phyloP scores from a whole-genome alignment of 2,329 filamentous ascomycete genomes.

The Akanthomyces muscarius region DNA sequence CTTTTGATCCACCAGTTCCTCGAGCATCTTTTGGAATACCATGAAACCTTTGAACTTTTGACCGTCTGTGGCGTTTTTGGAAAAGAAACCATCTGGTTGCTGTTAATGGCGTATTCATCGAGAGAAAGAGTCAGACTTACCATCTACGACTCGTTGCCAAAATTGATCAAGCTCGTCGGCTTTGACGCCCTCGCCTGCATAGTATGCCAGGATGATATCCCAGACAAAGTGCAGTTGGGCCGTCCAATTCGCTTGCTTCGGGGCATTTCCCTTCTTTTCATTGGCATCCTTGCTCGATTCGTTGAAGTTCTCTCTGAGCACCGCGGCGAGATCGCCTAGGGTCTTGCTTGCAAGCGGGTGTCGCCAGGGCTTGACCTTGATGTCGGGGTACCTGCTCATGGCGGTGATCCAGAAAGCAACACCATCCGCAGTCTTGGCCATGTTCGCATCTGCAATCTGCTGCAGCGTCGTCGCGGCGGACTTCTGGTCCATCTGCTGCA shows the following conservation, averaged over 20 bases:
- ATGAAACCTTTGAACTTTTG: slow-evolving; percentile 91
- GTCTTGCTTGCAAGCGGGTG: slow-evolving; percentile 70
- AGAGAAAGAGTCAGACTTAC: slow-evolving; percentile 46
- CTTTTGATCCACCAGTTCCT: slow-evolving; percentile 44
- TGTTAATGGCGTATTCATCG: slow-evolving; percentile 23
- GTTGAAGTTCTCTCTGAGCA: slow-evolving; percentile 71
- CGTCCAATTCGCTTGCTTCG: slow-evolving; percentile 70
- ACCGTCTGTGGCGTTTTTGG: slow-evolving; percentile 74
- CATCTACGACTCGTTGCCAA: slow-evolving; percentile 83
- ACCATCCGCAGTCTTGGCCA: slow-evolving; percentile 80
- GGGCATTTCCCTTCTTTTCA: slow-evolving; percentile 35
- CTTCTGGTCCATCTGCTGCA: slow-evolving; percentile 57
- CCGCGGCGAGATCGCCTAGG: slow-evolving; percentile 63
- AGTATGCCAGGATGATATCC: slow-evolving; percentile 67
- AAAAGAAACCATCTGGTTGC: slow-evolving; percentile 71
- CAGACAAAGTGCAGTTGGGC: slow-evolving; percentile 84
- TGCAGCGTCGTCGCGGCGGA: slow-evolving; percentile 60
- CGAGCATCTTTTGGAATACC: slow-evolving; percentile 73
- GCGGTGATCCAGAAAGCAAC: slow-evolving; percentile 82
- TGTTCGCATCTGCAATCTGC: slow-evolving; percentile 57
- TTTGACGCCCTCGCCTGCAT: slow-evolving; percentile 35
- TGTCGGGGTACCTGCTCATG: slow-evolving; percentile 57
- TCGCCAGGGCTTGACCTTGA: slow-evolving; percentile 68
- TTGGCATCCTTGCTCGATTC: slow-evolving; percentile 45
- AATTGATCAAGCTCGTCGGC: slow-evolving; percentile 64